These are phyloP conservation scores for Davidsoniella neocaledoniae DNA, from an alignment of 2,329 filamentous ascomycete species.

Conservation along the genomic window DNA sequence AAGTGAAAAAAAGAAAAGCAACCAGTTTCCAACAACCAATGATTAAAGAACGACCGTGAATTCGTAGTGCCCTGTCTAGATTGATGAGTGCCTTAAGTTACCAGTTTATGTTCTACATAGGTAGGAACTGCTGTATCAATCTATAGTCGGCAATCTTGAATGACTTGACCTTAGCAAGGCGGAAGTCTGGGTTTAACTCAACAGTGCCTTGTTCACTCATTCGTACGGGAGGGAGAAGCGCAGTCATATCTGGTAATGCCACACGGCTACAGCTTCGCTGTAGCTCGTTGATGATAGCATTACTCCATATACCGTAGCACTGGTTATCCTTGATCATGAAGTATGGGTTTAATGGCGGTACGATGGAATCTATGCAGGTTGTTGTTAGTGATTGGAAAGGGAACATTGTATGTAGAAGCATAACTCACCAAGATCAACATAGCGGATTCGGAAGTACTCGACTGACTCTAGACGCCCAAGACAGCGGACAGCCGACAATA, in stretches of 20 bases:
- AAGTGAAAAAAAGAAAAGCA: neutral
- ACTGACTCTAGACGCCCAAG: slow-evolving; percentile 42
- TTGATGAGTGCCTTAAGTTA: neutral
- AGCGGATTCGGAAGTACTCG: slow-evolving; percentile 51
- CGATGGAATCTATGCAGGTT: slow-evolving; percentile 39
- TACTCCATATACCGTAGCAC: slow-evolving; percentile 58
- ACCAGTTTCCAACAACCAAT: too few species aligned
- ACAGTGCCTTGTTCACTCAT: slow-evolving; percentile 43
- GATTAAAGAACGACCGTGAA: too few species aligned
- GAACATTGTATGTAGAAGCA: neutral
- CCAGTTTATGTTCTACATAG: too few species aligned
- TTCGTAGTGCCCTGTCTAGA: neutral
- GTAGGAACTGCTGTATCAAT: slow-evolving; percentile 21
- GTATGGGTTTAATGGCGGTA: slow-evolving; percentile 55
- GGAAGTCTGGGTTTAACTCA: slow-evolving; percentile 38
- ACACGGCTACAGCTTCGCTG: slow-evolving; percentile 39
- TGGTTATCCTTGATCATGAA: slow-evolving; percentile 44
- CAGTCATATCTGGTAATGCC: slow-evolving; percentile 43
- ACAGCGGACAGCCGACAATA: slow-evolving; percentile 44
- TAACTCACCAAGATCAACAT: slow-evolving; percentile 49
- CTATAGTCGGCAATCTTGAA: slow-evolving; percentile 42
- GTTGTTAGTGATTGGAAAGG: neutral
- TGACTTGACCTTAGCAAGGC: slow-evolving; percentile 34
- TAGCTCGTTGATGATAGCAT: slow-evolving; percentile 45
- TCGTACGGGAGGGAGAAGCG: slow-evolving; percentile 44